Evolutionary conservation across 306 rosid species (phyloP).

Genomic region (Spatholobus suberectus): DNA sequence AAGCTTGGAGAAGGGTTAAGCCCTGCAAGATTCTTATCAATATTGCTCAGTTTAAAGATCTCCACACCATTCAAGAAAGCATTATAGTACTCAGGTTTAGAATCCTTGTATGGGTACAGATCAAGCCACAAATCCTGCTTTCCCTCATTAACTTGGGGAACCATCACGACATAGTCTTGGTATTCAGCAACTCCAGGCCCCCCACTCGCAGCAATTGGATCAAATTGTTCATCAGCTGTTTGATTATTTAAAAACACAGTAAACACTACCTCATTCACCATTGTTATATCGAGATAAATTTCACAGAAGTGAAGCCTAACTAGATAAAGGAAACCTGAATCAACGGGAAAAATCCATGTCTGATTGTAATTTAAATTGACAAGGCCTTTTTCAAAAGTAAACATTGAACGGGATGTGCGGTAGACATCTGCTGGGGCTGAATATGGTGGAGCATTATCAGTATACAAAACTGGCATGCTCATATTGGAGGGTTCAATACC

Average conservation of each 20-base stretch:
- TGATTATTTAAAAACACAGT: slow-evolving; percentile 44
- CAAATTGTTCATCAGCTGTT: slow-evolving; percentile 14
- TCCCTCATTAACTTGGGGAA: no score
- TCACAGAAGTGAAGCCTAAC: slow-evolving; percentile 66
- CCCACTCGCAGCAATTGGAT: no score
- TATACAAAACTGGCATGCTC: slow-evolving; percentile 12
- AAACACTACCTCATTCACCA: slow-evolving; percentile 25
- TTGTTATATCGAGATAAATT: not conserved
- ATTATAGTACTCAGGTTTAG: no score
- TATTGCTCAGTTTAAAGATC: no score
- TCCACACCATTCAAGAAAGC: no score
- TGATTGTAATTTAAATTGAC: slow-evolving; percentile 32
- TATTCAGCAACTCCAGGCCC: no score
- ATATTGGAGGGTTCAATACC: not conserved
- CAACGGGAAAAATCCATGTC: slow-evolving; percentile 45
- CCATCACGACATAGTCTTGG: no score
- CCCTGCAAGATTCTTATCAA: no score
- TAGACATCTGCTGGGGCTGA: slow-evolving; percentile 43
- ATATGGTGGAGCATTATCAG: slow-evolving; percentile 14
- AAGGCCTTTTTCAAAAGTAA: not conserved
- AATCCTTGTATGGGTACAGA: no score
- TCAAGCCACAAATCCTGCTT: no score
- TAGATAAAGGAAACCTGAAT: slow-evolving; percentile 54
- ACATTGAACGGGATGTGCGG: slow-evolving; percentile 14
- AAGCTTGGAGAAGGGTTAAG: no score